phyloP scores from a whole-genome alignment of 345 rosid genomes.

The Gynandropsis gynandra region DNA sequence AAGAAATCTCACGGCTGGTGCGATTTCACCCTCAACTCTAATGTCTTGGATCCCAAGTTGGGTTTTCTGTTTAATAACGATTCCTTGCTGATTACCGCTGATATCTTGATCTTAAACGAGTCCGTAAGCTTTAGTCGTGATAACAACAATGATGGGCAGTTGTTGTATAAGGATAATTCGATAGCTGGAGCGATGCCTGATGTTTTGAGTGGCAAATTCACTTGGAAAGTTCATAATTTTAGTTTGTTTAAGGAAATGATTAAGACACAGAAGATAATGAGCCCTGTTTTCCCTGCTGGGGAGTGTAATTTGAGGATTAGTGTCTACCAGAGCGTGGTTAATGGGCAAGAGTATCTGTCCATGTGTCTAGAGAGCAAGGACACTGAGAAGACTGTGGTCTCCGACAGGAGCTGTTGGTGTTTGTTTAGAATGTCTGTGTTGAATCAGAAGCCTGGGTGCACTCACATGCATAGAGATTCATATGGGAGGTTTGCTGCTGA shows the following conservation, averaged over 20 bases:
- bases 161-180: constrained; percentile 40
- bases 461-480: constrained; percentile 87
- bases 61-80: constrained; percentile 70
- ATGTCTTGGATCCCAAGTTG: constrained; percentile 72
- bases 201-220: constrained; percentile 86
- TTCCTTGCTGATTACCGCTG: constrained; percentile 73
- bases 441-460: constrained; percentile 81
- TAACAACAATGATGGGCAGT: constrained; percentile 60
- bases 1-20: constrained; percentile 97
- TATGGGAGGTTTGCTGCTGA: constrained; percentile 94
- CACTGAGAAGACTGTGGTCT: constrained; percentile 56
- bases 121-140: constrained; percentile 80
- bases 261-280: constrained; percentile 96
- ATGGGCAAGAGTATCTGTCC: constrained; percentile 70
- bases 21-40: constrained; percentile 81
- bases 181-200: constrained; percentile 63
- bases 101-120: constrained; percentile 82
- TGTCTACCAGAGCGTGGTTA: constrained; percentile 85
- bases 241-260: constrained; percentile 94
- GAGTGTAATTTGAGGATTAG: constrained; percentile 93
- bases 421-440: constrained; percentile 91
- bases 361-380: constrained; percentile 99
- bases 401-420: constrained; percentile 97
- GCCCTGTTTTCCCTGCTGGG: constrained; percentile 95
- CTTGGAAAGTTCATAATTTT: constrained; percentile 98